Evolutionary conservation across 345 rosid genomes (phyloP).

Genomic region (Nephelium lappaceum): DNA sequence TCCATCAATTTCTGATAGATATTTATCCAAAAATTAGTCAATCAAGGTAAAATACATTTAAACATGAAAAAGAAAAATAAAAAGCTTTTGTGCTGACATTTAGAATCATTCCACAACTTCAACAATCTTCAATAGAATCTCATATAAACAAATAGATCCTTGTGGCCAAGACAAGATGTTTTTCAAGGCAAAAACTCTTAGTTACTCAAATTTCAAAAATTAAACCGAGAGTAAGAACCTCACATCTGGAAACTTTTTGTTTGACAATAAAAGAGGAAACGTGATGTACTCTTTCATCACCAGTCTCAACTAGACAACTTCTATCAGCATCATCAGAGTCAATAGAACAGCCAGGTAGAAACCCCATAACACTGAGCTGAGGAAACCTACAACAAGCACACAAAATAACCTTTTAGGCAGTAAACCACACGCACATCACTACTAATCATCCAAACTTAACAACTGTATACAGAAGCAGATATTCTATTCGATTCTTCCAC

Average conservation of each 20-base stretch:
- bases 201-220: background rate
- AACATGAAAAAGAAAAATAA: background rate
- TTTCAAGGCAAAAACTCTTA: background rate
- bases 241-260: slow-evolving; percentile 62
- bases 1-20: background rate
- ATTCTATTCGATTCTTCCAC: slow-evolving; percentile 13
- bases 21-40: slow-evolving; percentile 11
- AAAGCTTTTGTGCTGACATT: background rate
- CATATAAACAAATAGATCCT: background rate
- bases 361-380: slow-evolving; percentile 55
- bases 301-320: slow-evolving; percentile 48
- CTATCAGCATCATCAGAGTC: slow-evolving; percentile 41
- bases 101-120: background rate
- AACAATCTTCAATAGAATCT: background rate
- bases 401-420: slow-evolving; percentile 13
- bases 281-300: slow-evolving; percentile 68
- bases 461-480: slow-evolving; percentile 5
- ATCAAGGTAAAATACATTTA: too few relatives aligned
- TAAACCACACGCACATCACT: slow-evolving; percentile 3
- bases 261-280: slow-evolving; percentile 70
- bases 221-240: slow-evolving; percentile 14
- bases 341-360: slow-evolving; percentile 51
- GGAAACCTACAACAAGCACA: slow-evolving; percentile 61
- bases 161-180: background rate
- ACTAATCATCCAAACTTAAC: slow-evolving; percentile 3